A percentile compares a stretch with the other conserved stretches of the same genome.
These are phyloP conservation scores for Leishmania amazonensis DNA, from an alignment of 208 protist genomes.

Conservation along the genomic window DNA sequence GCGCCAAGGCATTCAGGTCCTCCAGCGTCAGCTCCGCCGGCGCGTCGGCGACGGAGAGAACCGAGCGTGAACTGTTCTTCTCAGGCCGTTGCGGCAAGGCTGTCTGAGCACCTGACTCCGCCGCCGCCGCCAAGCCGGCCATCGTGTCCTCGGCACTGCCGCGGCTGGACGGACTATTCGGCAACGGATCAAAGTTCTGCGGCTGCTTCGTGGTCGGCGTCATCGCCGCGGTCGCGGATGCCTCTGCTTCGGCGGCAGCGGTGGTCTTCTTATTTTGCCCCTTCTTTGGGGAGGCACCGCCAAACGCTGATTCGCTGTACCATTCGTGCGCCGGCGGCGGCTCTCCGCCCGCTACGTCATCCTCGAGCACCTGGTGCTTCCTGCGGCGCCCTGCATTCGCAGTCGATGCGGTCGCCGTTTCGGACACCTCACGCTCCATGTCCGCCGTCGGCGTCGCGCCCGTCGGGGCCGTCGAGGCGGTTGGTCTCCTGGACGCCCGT, in stretches of 20 bases:
- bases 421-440: conserved; percentile 3
- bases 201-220: background rate
- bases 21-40: conserved; percentile 11
- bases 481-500: background rate
- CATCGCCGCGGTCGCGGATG: background rate
- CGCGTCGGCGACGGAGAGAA: background rate
- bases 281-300: conserved; percentile 9
- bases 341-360: conserved; percentile 1
- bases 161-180: conserved; percentile 9
- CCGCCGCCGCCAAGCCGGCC: conserved; percentile 15
- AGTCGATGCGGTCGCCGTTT: conserved; percentile 9
- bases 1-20: conserved; percentile 18
- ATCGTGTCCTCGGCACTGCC: conserved; percentile 26
- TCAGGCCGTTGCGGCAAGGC: conserved; percentile 6
- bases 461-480: conserved; percentile 1
- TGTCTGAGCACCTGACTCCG: conserved; percentile 26
- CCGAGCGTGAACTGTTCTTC: background rate
- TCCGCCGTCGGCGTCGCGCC: background rate
- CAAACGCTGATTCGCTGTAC: background rate
- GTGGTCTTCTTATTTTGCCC: conserved; percentile 19
- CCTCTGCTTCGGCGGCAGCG: background rate
- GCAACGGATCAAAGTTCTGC: background rate
- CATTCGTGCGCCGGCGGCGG: background rate
- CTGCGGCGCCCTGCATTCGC: background rate
- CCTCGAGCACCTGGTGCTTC: conserved; percentile 5